A percentile compares a stretch with the other conserved stretches of the same genome.
Evolutionary conservation across 805 yeast species (phyloP).

Genomic region (Tetrapisispora phaffii): DNA sequence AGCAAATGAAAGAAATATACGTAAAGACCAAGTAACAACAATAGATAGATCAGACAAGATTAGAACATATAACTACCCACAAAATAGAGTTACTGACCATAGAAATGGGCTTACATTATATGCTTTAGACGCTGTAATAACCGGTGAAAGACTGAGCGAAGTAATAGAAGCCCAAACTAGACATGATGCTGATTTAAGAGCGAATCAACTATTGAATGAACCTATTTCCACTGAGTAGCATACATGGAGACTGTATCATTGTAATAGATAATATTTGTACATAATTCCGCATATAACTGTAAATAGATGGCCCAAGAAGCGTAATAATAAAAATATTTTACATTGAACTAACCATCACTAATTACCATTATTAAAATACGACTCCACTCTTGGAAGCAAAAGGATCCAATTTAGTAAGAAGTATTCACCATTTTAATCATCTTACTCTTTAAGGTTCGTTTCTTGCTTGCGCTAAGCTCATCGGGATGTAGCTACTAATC

Average conservation of each 20-base stretch:
- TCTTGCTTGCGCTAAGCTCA: too few species aligned
- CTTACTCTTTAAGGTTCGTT: too few species aligned
- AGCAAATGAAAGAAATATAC: conserved; percentile 50
- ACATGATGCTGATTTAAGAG: conserved; percentile 37
- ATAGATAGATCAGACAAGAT: conserved; percentile 90
- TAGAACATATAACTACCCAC: conserved; percentile 87
- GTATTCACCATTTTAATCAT: too few species aligned
- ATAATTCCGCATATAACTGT: neutral
- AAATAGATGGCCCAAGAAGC: too few species aligned
- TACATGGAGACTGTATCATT: neutral
- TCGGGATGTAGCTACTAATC: too few species aligned
- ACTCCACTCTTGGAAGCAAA: too few species aligned
- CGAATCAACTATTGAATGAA: conserved; percentile 31
- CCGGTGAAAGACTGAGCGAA: conserved; percentile 49
- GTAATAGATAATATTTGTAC: neutral
- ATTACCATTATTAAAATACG: too few species aligned
- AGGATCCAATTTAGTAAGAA: too few species aligned
- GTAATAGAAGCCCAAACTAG: conserved; percentile 44
- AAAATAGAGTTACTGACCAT: conserved; percentile 89
- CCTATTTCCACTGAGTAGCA: neutral
- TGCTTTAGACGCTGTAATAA: conserved; percentile 59
- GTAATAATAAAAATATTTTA: too few species aligned
- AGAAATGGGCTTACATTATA: conserved; percentile 74
- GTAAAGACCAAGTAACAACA: conserved; percentile 77
- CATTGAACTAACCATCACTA: too few species aligned